phyloP scores from a whole-genome alignment of 805 yeast genomes.

The Ogataea neopini region DNA sequence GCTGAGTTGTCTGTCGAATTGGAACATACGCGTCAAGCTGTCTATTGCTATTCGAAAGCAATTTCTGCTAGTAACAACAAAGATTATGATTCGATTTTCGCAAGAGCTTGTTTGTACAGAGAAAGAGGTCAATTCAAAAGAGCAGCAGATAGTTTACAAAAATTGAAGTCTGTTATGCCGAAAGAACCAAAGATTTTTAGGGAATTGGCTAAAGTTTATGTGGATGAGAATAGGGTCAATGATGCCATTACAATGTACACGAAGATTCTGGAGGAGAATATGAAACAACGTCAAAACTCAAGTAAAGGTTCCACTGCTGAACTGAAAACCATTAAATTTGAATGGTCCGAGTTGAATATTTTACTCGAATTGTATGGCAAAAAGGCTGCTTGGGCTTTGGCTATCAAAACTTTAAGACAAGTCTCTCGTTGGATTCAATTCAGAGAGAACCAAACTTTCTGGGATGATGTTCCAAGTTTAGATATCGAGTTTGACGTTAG shows the following conservation, averaged over 20 bases:
- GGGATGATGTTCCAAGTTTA: constrained; percentile 58
- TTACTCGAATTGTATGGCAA: constrained; percentile 76
- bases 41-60: constrained; percentile 73
- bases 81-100: constrained; percentile 56
- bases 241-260: constrained; percentile 77
- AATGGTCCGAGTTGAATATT: constrained; percentile 87
- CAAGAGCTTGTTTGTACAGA: constrained; percentile 66
- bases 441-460: constrained; percentile 62
- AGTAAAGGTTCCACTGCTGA: constrained; percentile 26
- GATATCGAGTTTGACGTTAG: constrained; percentile 86
- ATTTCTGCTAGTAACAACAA: constrained; percentile 45
- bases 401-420: constrained; percentile 62
- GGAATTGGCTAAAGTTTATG: constrained; percentile 55
- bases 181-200: constrained; percentile 58
- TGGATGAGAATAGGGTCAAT: constrained; percentile 57
- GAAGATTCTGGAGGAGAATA: constrained; percentile 62
- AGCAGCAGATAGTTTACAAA: constrained; percentile 73
- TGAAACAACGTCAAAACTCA: constrained; percentile 37
- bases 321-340: constrained; percentile 55
- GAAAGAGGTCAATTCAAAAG: constrained; percentile 66
- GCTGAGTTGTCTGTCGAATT: constrained; percentile 66
- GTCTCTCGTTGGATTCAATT: constrained; percentile 83
- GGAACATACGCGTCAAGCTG: constrained; percentile 73
- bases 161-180: constrained; percentile 57
- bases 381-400: constrained; percentile 62